Evolutionary conservation across 1,284 basidiomycete genomes (phyloP).

Genomic region (Moniliophthora roreri): DNA sequence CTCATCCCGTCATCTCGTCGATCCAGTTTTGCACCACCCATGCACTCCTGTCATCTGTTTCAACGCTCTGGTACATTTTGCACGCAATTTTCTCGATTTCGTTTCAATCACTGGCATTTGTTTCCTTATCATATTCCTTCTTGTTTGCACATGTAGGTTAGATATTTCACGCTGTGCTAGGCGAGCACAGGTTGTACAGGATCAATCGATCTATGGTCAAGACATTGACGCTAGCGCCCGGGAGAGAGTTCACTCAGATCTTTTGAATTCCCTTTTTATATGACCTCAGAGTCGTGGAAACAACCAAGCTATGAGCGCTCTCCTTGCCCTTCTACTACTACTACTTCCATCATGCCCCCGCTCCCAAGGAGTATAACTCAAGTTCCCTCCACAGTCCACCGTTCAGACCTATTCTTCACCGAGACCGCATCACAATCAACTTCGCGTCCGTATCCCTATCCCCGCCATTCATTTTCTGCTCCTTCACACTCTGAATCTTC

Average conservation of each 20-base stretch:
- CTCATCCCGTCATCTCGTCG: slow-evolving; percentile 12
- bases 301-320: slow-evolving; percentile 3
- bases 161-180: slow-evolving; percentile 25
- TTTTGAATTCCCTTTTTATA: neutral
- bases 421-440: slow-evolving; percentile 6
- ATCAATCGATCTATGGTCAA: neutral
- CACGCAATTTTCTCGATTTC: slow-evolving; percentile 32
- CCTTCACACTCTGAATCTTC: slow-evolving; percentile 3
- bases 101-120: slow-evolving; percentile 31
- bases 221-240: slow-evolving; percentile 1
- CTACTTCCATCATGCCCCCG: slow-evolving; percentile 14
- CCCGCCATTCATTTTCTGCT: slow-evolving; percentile 10
- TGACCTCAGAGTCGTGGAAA: neutral
- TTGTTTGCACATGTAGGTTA: slow-evolving; percentile 43
- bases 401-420: slow-evolving; percentile 16
- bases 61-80: slow-evolving; percentile 31
- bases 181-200: neutral
- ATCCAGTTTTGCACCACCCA: slow-evolving; percentile 23
- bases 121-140: slow-evolving; percentile 7
- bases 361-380: slow-evolving; percentile 15
- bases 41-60: slow-evolving; percentile 25
- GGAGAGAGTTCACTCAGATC: too few species aligned
- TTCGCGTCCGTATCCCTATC: slow-evolving; percentile 10
- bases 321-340: slow-evolving; percentile 20
- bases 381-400: slow-evolving; percentile 16